Evolutionary conservation across 768 basidiomycete genomes (phyloP), one percentile per base, ranked within the genome.

Genomic region (Mycena maculata): DNA sequence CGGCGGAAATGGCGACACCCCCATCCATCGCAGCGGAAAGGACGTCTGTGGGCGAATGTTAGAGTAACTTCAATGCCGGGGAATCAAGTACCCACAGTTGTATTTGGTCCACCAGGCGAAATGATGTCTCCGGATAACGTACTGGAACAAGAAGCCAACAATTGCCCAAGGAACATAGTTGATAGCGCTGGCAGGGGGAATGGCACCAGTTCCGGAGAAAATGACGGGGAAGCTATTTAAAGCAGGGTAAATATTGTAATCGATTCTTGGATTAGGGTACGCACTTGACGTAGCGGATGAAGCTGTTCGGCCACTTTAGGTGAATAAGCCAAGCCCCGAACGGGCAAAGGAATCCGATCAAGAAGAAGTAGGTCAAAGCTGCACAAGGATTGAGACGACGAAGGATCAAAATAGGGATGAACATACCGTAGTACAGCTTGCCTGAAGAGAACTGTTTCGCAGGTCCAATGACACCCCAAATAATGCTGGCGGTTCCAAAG

Each of bases 391-490:
- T 91, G 5, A 55, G 52, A 22, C 36, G 20, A 23, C 10, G 48
- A 23, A 15, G 22, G n/a, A 41, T 25, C 23, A 36, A 8, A 20
- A 5, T 15, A 52, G 11, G 20, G 20, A 41, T 7, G 38, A 20
- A 30, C 56, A 12, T 55, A 68, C 67, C 22, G 22, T 54, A n/a
- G 56, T 68, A 68, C 39, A 69, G 56, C 45, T 70, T 59, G 36
- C 64, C 60, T 5, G 22, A 7, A 22, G 68, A 65, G 48, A 69
- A 94, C 74, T 89, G 84, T n/a, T 87, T 83, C 33, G 78, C 80
- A 8, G 93, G 93, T 1, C 93, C 92, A 61, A 95, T 92, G 67
- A 92, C 91, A 66, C 94, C 92, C 90, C 89, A 93, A 68, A 94
- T 86, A 67, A 95, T 86, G 64, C 87, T 88, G 23, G 93, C 93